Evolutionary conservation across 1,139 yeast species (phyloP).

Genomic region (Debaryomyces nepalensis): DNA sequence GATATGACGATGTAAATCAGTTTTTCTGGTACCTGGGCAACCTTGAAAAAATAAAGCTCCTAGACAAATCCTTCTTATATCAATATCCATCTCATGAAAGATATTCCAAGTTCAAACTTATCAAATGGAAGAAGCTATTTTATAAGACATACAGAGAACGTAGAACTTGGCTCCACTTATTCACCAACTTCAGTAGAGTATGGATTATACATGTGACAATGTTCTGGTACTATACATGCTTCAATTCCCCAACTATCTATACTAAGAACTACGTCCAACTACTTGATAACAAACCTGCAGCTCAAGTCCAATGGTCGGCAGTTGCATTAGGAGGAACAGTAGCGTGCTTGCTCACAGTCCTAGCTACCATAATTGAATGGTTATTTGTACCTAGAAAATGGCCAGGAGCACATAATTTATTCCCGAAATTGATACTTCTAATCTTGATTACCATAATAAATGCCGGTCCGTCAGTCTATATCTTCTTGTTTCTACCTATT

Average conservation of each 20-base stretch:
- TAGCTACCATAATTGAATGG: conserved; percentile 67
- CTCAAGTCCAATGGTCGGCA: conserved; percentile 63
- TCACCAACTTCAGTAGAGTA: conserved; percentile 61
- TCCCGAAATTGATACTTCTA: conserved; percentile 48
- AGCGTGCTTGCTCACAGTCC: conserved; percentile 64
- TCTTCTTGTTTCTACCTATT: conserved; percentile 56
- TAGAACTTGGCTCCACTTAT: conserved; percentile 63
- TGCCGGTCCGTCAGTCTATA: conserved; percentile 64
- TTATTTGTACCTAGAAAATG: conserved; percentile 69
- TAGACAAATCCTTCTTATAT: conserved; percentile 48
- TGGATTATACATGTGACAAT: conserved; percentile 64
- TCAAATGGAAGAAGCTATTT: conserved; percentile 67
- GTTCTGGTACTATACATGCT: conserved; percentile 63
- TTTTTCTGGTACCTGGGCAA: conserved; percentile 81
- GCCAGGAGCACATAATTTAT: conserved; percentile 64
- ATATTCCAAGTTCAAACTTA: conserved; percentile 49
- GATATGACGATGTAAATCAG: conserved; percentile 88
- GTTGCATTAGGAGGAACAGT: conserved; percentile 76
- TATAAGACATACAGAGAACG: conserved; percentile 73
- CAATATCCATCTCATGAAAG: conserved; percentile 50
- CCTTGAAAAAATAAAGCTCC: conserved; percentile 50
- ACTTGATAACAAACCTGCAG: conserved; percentile 65
- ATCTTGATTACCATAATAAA: conserved; percentile 51
- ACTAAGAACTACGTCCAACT: conserved; percentile 63
- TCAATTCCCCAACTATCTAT: conserved; percentile 59